Evolutionary conservation across 495 filamentous ascomycete species (phyloP).

Genomic region (Rostrohypoxylon terebratum): DNA sequence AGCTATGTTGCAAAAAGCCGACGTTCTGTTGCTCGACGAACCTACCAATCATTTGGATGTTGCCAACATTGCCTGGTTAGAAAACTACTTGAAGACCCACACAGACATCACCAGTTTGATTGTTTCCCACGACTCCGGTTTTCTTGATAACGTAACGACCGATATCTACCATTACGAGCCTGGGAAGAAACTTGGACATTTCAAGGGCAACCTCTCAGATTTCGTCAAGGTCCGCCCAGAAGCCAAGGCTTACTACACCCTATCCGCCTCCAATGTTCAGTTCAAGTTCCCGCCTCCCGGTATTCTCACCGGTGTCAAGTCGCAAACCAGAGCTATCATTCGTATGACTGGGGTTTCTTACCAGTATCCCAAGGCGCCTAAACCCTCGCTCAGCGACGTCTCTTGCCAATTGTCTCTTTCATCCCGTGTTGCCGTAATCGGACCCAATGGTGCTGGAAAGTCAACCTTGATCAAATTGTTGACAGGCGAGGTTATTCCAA

Average conservation of each 20-base stretch:
- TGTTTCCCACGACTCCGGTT: conserved; percentile 97
- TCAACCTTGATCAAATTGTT: conserved; percentile 97
- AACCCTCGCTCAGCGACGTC: conserved; percentile 89
- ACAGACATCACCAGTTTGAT: conserved; percentile 98
- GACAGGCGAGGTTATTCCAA: conserved; percentile 94
- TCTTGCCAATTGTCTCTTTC: conserved; percentile 87
- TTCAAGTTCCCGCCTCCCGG: conserved; percentile 99
- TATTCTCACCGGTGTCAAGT: conserved; percentile 95
- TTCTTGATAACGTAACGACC: conserved; percentile 96
- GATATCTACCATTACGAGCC: conserved; percentile 99
- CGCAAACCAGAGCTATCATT: conserved; percentile 89
- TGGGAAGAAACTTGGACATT: conserved; percentile 92
- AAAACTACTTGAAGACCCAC: conserved; percentile 94
- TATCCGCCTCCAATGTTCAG: conserved; percentile 87
- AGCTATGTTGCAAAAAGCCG: conserved; percentile 95
- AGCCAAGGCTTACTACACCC: conserved; percentile 97
- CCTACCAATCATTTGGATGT: conserved; percentile 99
- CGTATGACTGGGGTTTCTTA: conserved; percentile 93
- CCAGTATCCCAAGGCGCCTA: conserved; percentile 86
- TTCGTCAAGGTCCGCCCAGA: conserved; percentile 96
- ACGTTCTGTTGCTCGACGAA: conserved; percentile 96
- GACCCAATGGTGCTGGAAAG: conserved; percentile 97
- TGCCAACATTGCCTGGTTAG: conserved; percentile 93
- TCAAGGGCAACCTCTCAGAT: conserved; percentile 91
- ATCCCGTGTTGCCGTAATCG: conserved; percentile 94